phyloP scores from a whole-genome alignment of 139 green algal genomes.

The Asterochloris erici region DNA sequence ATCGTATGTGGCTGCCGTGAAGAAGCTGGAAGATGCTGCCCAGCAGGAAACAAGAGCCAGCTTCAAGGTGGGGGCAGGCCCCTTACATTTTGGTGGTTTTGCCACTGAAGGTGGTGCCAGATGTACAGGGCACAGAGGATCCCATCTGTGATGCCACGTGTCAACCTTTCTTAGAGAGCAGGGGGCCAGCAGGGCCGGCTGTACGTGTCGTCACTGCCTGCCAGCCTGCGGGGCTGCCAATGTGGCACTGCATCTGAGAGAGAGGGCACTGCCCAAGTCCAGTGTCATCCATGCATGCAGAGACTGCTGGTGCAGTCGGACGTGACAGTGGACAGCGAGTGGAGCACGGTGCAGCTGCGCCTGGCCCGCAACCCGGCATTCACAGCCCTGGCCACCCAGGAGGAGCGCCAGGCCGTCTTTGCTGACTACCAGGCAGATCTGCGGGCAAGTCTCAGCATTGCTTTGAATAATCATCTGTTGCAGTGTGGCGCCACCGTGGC shows the following conservation, averaged over 20 bases:
- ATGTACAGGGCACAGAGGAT: too few species aligned
- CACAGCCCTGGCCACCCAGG: not conserved
- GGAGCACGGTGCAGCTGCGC: slow-evolving; percentile 5
- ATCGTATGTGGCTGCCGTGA: slow-evolving; percentile 34
- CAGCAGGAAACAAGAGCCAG: not conserved
- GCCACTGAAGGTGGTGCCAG: too few species aligned
- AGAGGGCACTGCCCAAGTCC: too few species aligned
- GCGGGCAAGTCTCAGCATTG: not conserved
- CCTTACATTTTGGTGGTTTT: not conserved
- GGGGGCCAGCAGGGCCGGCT: too few species aligned
- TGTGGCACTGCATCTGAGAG: too few species aligned
- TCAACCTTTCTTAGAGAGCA: too few species aligned
- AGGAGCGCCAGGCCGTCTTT: slow-evolving; percentile 20
- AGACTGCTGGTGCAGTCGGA: slow-evolving; percentile 24
- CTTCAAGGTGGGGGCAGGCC: slow-evolving; percentile 19
- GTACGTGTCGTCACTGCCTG: too few species aligned
- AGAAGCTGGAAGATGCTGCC: slow-evolving; percentile 22
- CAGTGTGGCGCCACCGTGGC: too few species aligned
- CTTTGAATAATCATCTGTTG: too few species aligned
- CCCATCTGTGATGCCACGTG: too few species aligned
- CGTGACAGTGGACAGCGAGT: not conserved
- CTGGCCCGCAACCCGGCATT: slow-evolving; percentile 21
- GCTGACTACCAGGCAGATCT: slow-evolving; percentile 11
- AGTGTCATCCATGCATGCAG: not conserved
- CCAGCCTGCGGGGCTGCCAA: too few species aligned